phyloP scores from a whole-genome alignment of 2,329 filamentous ascomycete species.

The Fusarium scirpi region DNA sequence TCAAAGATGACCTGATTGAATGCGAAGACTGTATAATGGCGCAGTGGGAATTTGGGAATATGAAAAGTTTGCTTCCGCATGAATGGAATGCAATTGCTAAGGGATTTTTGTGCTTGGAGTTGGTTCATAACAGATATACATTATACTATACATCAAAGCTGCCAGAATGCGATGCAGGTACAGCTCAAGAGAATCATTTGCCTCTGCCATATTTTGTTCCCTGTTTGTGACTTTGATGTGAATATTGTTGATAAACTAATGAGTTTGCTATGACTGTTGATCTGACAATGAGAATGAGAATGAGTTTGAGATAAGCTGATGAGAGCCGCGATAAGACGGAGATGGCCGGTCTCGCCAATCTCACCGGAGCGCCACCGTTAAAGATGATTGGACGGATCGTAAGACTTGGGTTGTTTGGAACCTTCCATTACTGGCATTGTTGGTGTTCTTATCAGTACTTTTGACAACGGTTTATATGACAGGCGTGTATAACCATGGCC shows the following conservation, averaged over 20 bases:
- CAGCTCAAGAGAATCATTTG: slow-evolving; percentile 40
- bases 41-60: slow-evolving; percentile 25
- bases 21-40: slow-evolving; percentile 43
- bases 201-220: slow-evolving; percentile 4
- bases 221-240: too few species aligned
- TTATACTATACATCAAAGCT: slow-evolving; percentile 46
- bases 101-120: slow-evolving; percentile 25
- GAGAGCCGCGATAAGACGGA: slow-evolving; percentile 1
- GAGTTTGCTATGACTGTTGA: too few species aligned
- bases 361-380: neutral
- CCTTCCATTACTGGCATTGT: neutral
- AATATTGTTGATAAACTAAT: too few species aligned
- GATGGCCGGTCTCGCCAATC: neutral
- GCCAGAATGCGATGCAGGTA: slow-evolving; percentile 47
- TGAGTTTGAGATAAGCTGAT: neutral
- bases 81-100: slow-evolving; percentile 36
- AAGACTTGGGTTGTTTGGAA: neutral
- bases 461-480: neutral
- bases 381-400: neutral
- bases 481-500: neutral
- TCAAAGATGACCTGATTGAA: slow-evolving; percentile 36
- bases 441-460: neutral
- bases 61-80: slow-evolving; percentile 41
- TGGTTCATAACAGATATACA: slow-evolving; percentile 40
- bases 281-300: neutral